Evolutionary conservation across 305 asterid species (phyloP).

Genomic region (Euphrasia arctica): DNA sequence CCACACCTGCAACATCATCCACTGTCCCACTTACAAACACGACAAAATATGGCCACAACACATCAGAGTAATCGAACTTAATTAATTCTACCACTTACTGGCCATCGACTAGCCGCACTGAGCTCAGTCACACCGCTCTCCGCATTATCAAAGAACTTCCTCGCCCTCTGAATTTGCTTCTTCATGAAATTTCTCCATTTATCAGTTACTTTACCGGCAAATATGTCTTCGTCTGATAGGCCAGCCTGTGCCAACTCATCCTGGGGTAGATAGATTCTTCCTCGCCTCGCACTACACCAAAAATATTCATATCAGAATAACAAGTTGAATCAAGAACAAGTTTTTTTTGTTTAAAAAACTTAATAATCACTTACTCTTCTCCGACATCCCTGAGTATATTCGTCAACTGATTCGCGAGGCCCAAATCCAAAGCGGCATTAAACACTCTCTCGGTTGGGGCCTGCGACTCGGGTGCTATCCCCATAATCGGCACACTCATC

Average conservation of each 20-base stretch:
- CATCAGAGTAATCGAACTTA: not conserved
- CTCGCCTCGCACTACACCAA: constrained; percentile 74
- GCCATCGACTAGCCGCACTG: constrained; percentile 97
- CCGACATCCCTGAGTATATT: constrained; percentile 96
- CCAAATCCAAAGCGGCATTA: constrained; percentile 76
- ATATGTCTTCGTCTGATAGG: constrained; percentile 81
- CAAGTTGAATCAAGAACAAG: too few relatives aligned
- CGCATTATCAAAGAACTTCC: constrained; percentile 87
- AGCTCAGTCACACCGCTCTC: constrained; percentile 84
- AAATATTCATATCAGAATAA: constrained; percentile 8
- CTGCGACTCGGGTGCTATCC: constrained; percentile 89
- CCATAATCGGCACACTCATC: constrained; percentile 98
- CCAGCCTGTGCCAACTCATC: constrained; percentile 93
- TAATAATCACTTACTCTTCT: constrained; percentile 71
- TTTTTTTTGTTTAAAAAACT: too few relatives aligned
- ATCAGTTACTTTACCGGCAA: constrained; percentile 80
- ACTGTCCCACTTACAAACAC: not conserved
- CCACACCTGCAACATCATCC: constrained; percentile 60
- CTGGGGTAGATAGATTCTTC: constrained; percentile 93
- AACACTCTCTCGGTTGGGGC: constrained; percentile 92
- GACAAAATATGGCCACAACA: not conserved
- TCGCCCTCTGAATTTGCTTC: constrained; percentile 83
- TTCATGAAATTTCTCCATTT: constrained; percentile 93
- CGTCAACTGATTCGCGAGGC: constrained; percentile 90
- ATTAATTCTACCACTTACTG: constrained; percentile 47